Conservation (phyloP, 257 asterid genomes). For the Gentiana macrophylla region DNA sequence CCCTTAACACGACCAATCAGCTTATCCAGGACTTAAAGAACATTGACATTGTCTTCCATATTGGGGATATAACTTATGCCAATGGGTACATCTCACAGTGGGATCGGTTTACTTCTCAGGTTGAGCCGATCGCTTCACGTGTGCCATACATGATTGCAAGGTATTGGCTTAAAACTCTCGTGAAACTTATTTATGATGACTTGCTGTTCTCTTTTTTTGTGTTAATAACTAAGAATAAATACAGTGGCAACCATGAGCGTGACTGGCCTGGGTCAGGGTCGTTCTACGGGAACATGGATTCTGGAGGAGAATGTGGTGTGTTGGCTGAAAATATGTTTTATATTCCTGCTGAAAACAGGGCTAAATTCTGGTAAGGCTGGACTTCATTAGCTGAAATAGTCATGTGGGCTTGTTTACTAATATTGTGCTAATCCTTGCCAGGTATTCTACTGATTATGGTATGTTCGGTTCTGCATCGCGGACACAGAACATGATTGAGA, state of each 20-base stretch:
- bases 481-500: slow-evolving; percentile 86
- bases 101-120: slow-evolving; percentile 89
- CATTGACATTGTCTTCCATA: slow-evolving; percentile 72
- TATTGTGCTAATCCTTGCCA: slow-evolving; percentile 9
- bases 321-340: slow-evolving; percentile 62
- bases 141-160: slow-evolving; percentile 92
- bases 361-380: slow-evolving; percentile 58
- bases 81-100: slow-evolving; percentile 78
- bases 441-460: slow-evolving; percentile 83
- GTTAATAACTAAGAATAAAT: slow-evolving; percentile 10
- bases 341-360: slow-evolving; percentile 80
- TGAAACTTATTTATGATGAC: neutral
- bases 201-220: neutral
- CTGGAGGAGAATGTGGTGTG: slow-evolving; percentile 95
- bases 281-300: slow-evolving; percentile 57
- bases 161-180: slow-evolving; percentile 14
- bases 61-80: slow-evolving; percentile 85
- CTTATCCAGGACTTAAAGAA: slow-evolving; percentile 50
- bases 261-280: slow-evolving; percentile 87
- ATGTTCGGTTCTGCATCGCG: slow-evolving; percentile 86
- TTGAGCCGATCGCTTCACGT: slow-evolving; percentile 72
- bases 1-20: slow-evolving; percentile 72
- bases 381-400: neutral
- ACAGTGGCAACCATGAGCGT: slow-evolving; percentile 89
- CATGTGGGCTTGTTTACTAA: neutral